Base-by-base conservation (phyloP, 805 yeast species). In the Komagataella phaffii region DNA sequence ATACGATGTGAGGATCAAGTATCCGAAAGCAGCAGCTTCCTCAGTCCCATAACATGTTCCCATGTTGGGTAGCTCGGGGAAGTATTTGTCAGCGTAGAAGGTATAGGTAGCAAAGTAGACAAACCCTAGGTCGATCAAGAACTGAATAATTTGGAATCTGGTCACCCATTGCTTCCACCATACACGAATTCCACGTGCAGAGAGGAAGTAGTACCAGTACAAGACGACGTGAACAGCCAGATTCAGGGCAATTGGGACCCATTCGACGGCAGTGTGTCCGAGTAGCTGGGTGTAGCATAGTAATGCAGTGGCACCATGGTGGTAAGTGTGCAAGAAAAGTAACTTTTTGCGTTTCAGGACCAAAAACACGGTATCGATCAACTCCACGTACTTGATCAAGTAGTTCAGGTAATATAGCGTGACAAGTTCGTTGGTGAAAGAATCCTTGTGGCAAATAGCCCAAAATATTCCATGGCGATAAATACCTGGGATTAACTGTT, bases 131-230 rank as follows among this genome's bases (percentile, higher is more conserved):
- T 91, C 99, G 63, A 91, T 75, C 58, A 91, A 71, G 65, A 91
- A 91, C 73, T 91, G 99, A 62, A 87, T 73, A 71, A 91, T 91
- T 75, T 91, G 99, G 75, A 88, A 83, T 58, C 96, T 79, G 52
- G 99, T 91, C 58, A 91, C 96, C 96, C 96, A 91, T 74, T 90
- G 95, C 73, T 93, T 91, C 99, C 99, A 91, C 97, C 97, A 90
- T 51, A 91, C 96, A 62, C 88, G 83, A 64, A 90, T 87, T 53
- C 96, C 96, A 65, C 95, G 79, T 18, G 97, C 87, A 50, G 93
- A 77, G 61, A 91, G 75, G 75, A 90, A 89, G 74, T 93, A 91
- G 79, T 91, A 91, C 85, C 89, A 91, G 79, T 91, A 91, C 99
- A 91, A 93, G 53, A 91, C 81, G 50, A 90, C 96, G 64, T 91